Evolutionary conservation across 1,139 yeast genomes (phyloP).

Genomic region (Wickerhamiella infanticola): DNA sequence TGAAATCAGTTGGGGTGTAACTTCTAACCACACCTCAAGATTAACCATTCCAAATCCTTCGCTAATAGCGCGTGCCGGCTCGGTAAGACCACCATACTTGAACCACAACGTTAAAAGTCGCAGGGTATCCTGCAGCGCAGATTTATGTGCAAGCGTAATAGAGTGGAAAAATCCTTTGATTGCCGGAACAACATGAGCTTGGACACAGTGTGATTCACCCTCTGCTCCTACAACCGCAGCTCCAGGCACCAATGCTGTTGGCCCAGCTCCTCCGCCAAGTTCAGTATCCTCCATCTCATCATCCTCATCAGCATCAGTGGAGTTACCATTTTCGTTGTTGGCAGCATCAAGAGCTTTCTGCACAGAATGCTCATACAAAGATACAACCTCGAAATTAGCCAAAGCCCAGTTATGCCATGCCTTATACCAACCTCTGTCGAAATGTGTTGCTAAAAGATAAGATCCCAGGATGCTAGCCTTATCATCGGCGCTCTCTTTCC

Average conservation of each 20-base stretch:
- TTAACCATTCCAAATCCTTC: conserved; percentile 85
- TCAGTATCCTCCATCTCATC: conserved; percentile 11
- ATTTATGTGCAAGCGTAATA: conserved; percentile 71
- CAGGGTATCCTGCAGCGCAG: conserved; percentile 82
- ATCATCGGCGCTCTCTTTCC: conserved; percentile 47
- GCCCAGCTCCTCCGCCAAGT: not conserved
- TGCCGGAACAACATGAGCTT: conserved; percentile 85
- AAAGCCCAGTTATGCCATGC: conserved; percentile 99
- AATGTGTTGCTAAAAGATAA: conserved; percentile 83
- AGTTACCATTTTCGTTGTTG: conserved; percentile 16
- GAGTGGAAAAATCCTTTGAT: conserved; percentile 92
- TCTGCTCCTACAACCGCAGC: conserved; percentile 5
- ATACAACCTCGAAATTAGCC: conserved; percentile 69
- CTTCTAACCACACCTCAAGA: conserved; percentile 90
- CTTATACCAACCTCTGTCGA: conserved; percentile 86
- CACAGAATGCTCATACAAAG: conserved; percentile 30
- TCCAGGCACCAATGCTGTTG: conserved; percentile 9
- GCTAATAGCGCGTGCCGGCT: conserved; percentile 78
- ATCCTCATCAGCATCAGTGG: conserved; percentile 13
- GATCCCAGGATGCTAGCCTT: conserved; percentile 76
- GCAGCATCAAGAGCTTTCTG: conserved; percentile 18
- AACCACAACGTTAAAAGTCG: conserved; percentile 89
- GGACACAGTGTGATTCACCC: conserved; percentile 33
- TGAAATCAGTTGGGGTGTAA: conserved; percentile 87
- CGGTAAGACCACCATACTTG: conserved; percentile 84